phyloP scores from a whole-genome alignment of 768 basidiomycete species.

The Xerocomellus amylosporus region DNA sequence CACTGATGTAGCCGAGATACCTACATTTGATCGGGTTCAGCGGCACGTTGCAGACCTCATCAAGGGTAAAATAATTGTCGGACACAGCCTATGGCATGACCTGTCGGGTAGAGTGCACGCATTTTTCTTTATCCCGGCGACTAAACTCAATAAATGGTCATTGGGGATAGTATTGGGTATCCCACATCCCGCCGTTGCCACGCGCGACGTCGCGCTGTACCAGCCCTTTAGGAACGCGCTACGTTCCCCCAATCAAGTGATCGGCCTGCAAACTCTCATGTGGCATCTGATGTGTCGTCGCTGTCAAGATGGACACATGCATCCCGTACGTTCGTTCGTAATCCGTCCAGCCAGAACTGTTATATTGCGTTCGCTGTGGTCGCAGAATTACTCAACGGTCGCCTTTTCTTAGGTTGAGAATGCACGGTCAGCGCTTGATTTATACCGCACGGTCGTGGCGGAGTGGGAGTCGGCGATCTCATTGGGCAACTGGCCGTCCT shows the following conservation, averaged over 20 bases:
- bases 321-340: slow-evolving; percentile 55
- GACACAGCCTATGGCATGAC: slow-evolving; percentile 79
- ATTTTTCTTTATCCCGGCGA: background rate
- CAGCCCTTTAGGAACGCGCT: slow-evolving; percentile 75
- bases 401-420: slow-evolving; percentile 61
- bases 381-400: slow-evolving; percentile 11
- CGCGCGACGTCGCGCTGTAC: slow-evolving; percentile 79
- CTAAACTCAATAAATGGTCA: slow-evolving; percentile 13
- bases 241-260: slow-evolving; percentile 58
- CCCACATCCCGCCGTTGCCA: slow-evolving; percentile 72
- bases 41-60: slow-evolving; percentile 61
- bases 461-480: slow-evolving; percentile 67
- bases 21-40: slow-evolving; percentile 62
- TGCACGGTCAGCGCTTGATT: slow-evolving; percentile 55
- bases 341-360: background rate
- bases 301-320: slow-evolving; percentile 67
- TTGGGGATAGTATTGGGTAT: slow-evolving; percentile 64
- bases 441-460: slow-evolving; percentile 52
- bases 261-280: slow-evolving; percentile 75
- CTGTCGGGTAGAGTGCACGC: slow-evolving; percentile 55
- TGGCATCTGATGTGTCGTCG: slow-evolving; percentile 82
- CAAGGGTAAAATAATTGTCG: slow-evolving; percentile 68
- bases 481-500: slow-evolving; percentile 68
- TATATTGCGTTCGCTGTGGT: background rate
- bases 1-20: slow-evolving; percentile 36